A percentile compares a stretch with the other conserved stretches of the same genome.
phyloP scores from a whole-genome alignment of 345 rosid species.

The Linum trigynum region DNA sequence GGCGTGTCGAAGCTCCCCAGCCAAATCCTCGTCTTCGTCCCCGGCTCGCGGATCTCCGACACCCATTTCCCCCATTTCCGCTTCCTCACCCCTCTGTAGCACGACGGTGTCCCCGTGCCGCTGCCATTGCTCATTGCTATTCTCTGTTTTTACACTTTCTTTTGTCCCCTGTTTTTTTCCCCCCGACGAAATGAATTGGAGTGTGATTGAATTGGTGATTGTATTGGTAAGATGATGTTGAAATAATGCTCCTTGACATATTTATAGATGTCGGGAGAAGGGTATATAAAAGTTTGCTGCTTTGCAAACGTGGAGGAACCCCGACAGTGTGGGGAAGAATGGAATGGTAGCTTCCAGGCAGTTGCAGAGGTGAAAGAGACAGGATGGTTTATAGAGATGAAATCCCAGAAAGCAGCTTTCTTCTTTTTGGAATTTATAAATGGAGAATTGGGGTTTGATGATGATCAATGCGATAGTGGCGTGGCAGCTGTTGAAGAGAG shows the following conservation, averaged over 20 bases:
- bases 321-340: not conserved
- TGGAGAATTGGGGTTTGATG: too few relatives aligned
- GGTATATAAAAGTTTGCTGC: not conserved
- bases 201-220: not conserved
- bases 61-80: conserved; percentile 69
- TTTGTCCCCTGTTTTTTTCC: not conserved
- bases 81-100: conserved; percentile 48
- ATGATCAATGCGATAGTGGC: too few relatives aligned
- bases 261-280: not conserved
- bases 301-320: not conserved
- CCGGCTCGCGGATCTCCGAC: conserved; percentile 51
- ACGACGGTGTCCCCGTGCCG: not conserved
- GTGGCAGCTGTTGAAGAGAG: too few relatives aligned
- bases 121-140: not conserved
- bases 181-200: not conserved
- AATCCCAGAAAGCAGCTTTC: too few relatives aligned
- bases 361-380: not conserved
- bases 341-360: not conserved
- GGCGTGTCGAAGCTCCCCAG: conserved; percentile 60
- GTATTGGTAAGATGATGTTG: not conserved
- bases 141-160: too few relatives aligned
- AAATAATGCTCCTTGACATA: not conserved
- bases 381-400: too few relatives aligned
- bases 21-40: conserved; percentile 54
- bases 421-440: too few relatives aligned